Percentiles rank a stretch among this genome's conserved stretches.
These are phyloP conservation scores for Colletotrichum sp. DNA, from an alignment of 2,329 filamentous ascomycete genomes.

Conservation along the genomic window DNA sequence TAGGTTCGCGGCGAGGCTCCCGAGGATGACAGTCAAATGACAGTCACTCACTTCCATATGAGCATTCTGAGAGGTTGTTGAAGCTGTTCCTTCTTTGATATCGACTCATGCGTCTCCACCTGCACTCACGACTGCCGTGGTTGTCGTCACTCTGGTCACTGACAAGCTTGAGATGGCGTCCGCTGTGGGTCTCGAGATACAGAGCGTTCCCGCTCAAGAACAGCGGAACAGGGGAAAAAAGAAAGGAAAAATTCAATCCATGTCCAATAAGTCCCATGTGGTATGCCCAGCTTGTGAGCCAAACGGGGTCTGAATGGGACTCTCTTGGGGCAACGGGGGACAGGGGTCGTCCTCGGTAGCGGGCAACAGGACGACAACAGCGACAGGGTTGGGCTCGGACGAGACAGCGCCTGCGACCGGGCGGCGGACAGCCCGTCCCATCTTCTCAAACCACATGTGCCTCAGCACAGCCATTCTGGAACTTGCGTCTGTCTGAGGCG, in stretches of 20 bases:
- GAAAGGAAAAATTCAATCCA: not conserved
- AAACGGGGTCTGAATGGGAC: not conserved
- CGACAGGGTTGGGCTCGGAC: not conserved
- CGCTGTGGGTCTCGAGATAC: not conserved
- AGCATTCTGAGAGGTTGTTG: not conserved
- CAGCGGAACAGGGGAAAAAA: not conserved
- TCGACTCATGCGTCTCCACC: not conserved
- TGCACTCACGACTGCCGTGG: not conserved
- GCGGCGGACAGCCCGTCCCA: constrained; percentile 11
- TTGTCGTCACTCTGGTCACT: not conserved
- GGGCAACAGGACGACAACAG: not conserved
- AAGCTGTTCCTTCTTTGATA: not conserved
- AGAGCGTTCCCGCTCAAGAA: not conserved
- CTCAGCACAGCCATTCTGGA: constrained; percentile 28
- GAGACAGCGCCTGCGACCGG: constrained; percentile 14
- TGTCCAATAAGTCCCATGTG: constrained; percentile 8
- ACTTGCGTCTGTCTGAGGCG: constrained; percentile 18
- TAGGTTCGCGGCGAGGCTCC: not conserved
- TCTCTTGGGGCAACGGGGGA: not conserved
- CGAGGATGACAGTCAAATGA: not conserved
- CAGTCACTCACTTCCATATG: not conserved
- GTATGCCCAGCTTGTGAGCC: not conserved
- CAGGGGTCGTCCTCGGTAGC: not conserved
- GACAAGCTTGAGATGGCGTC: not conserved
- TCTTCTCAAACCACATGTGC: constrained; percentile 32